Evolutionary conservation across 257 asterid species (phyloP), one percentile per base, ranked within the genome.

Genomic region (Rauvolfia tetraphylla): DNA sequence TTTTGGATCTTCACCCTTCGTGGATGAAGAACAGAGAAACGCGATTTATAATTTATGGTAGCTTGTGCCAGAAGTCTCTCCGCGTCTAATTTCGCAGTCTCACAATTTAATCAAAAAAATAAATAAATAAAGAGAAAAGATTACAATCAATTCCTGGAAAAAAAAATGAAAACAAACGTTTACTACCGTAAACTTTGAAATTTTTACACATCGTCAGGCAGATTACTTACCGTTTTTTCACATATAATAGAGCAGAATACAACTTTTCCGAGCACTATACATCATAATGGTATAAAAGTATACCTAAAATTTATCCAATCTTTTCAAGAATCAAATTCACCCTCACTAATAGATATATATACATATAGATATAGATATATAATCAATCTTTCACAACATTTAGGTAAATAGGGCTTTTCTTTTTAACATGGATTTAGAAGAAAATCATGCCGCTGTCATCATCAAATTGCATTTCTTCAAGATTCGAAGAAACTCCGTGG

Each of bases 371-470:
- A n/a, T n/a, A n/a, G n/a, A n/a, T n/a, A n/a, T n/a, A n/a, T 18
- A 36, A 11, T 10, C 49, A 54, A 22, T 12, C 3, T 3, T 29
- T 56, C 71, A 68, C 75, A 56, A 22, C 75, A 59, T 23, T 22
- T 66, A n/a, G 1, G 10, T 20, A 10, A 31, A 31, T 25, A 3
- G 5, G 0, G 0, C 15, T n/a, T n/a, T n/a, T n/a, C n/a, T n/a
- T n/a, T n/a, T n/a, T n/a, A n/a, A n/a, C n/a, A n/a, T n/a, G n/a
- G n/a, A n/a, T 74, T 85, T 78, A 91, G 8, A 83, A 73, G 81
- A 88, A 89, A 63, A 83, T 79, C 69, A 81, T 69, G 75, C 83
- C 56, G 49, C 80, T 82, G 48, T 86, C 88, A 33, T 86, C 90
- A 14, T 82, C 86, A 49, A 85, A 87, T 31, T 76, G 79, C 84